Conservation (phyloP, 768 basidiomycete genomes). For the Infundibulicybe gibba region DNA sequence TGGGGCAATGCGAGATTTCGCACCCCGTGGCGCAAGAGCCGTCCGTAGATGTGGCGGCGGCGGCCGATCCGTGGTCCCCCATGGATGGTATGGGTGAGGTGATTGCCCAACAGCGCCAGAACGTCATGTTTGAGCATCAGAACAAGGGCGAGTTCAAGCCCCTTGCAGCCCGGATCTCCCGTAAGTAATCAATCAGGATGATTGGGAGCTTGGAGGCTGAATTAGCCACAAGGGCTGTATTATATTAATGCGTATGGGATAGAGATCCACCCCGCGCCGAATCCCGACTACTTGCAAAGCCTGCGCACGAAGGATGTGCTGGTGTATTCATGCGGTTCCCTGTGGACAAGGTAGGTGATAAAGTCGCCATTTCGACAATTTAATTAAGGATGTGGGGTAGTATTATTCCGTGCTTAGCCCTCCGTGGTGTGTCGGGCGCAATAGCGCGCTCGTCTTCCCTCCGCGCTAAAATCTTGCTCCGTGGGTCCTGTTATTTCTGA, state of each 20-base stretch:
- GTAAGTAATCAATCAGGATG: constrained; percentile 34
- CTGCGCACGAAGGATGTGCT: constrained; percentile 61
- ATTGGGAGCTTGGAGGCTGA: no score
- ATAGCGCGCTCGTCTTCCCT: constrained; percentile 74
- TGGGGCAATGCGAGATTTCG: constrained; percentile 93
- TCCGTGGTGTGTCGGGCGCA: constrained; percentile 72
- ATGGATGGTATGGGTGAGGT: constrained; percentile 52
- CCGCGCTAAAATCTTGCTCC: constrained; percentile 77
- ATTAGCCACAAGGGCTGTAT: constrained; percentile 51
- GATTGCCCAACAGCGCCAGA: constrained; percentile 40
- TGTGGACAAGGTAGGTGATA: constrained; percentile 80
- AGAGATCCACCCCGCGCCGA: constrained; percentile 89
- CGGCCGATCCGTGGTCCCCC: constrained; percentile 38
- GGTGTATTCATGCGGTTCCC: constrained; percentile 90
- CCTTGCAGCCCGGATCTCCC: constrained; percentile 56
- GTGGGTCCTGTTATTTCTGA: constrained; percentile 41
- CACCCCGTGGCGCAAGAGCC: constrained; percentile 57
- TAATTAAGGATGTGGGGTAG: constrained; percentile 3
- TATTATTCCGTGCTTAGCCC: constrained; percentile 88
- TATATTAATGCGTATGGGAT: constrained; percentile 92
- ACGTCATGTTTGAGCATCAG: constrained; percentile 61
- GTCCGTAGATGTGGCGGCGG: constrained; percentile 23
- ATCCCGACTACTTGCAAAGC: constrained; percentile 70
- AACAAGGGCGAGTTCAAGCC: constrained; percentile 52
- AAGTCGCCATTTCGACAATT: background rate